Conservation (phyloP, 179 eudicot genomes). For the Corrigiola litoralis region DNA sequence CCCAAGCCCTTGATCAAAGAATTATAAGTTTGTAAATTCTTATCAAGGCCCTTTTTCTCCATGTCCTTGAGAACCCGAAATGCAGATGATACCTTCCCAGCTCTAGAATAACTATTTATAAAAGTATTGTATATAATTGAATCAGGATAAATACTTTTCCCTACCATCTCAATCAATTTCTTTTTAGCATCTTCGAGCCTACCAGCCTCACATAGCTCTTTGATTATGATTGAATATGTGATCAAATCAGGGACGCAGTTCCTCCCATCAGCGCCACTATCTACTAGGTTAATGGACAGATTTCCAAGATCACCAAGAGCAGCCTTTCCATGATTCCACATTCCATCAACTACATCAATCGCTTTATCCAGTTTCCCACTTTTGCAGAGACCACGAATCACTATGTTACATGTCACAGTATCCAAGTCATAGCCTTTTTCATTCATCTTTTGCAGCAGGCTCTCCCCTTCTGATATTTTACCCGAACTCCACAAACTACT, state of each 20-base stretch:
- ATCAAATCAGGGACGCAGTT: constrained; percentile 72
- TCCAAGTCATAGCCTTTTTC: constrained; percentile 73
- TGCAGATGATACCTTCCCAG: constrained; percentile 78
- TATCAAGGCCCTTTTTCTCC: constrained; percentile 78
- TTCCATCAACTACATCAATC: constrained; percentile 60
- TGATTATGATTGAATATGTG: constrained; percentile 80
- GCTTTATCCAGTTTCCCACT: constrained; percentile 81
- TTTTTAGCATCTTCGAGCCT: constrained; percentile 85
- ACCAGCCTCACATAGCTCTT: constrained; percentile 65
- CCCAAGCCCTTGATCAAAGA: constrained; percentile 70
- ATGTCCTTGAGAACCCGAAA: constrained; percentile 95
- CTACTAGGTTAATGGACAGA: constrained; percentile 39
- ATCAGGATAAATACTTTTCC: constrained; percentile 65
- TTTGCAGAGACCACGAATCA: constrained; percentile 77
- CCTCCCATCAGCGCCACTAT: constrained; percentile 29
- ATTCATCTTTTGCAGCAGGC: constrained; percentile 68
- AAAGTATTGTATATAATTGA: constrained; percentile 62
- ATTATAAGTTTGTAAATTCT: constrained; percentile 75
- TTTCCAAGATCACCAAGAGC: constrained; percentile 59
- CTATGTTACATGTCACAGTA: constrained; percentile 80
- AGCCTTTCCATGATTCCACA: constrained; percentile 87
- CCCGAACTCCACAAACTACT: constrained; percentile 83
- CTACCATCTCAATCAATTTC: constrained; percentile 79
- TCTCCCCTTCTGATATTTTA: constrained; percentile 68
- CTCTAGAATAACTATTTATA: constrained; percentile 52